Conservation (phyloP, 139 green algal genomes). For the Haematococcus sp. region DNA sequence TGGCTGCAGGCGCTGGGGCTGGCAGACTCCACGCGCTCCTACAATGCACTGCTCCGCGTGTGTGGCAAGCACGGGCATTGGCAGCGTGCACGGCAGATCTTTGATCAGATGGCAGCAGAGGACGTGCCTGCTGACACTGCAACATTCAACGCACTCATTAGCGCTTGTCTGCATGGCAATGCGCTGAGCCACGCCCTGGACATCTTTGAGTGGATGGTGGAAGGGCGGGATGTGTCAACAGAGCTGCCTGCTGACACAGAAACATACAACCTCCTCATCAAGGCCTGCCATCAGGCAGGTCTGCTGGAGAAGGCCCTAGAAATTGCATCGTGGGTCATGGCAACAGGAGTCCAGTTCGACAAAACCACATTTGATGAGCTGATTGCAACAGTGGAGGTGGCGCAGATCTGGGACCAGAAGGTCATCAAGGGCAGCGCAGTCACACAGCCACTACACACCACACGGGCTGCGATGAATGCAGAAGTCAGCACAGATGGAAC, state of each 20-base stretch:
- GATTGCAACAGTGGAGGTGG: slow-evolving; percentile 36
- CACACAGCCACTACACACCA: neutral
- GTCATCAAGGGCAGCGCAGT: slow-evolving; percentile 8
- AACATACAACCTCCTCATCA: slow-evolving; percentile 50
- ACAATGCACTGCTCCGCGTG: slow-evolving; percentile 35
- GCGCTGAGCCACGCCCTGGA: slow-evolving; percentile 32
- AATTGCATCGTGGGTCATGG: slow-evolving; percentile 36
- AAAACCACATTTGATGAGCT: slow-evolving; percentile 39
- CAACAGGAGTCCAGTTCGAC: slow-evolving; percentile 27
- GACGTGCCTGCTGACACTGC: slow-evolving; percentile 15
- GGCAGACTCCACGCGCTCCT: slow-evolving; percentile 18
- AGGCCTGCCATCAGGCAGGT: slow-evolving; percentile 45
- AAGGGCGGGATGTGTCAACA: slow-evolving; percentile 18
- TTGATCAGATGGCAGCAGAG: slow-evolving; percentile 23
- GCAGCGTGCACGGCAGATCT: slow-evolving; percentile 24
- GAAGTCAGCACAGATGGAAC: neutral
- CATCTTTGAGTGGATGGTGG: slow-evolving; percentile 45
- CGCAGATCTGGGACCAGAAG: slow-evolving; percentile 35
- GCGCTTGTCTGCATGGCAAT: slow-evolving; percentile 22
- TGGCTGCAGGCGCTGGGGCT: slow-evolving; percentile 7
- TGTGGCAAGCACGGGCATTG: slow-evolving; percentile 21
- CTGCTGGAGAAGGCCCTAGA: slow-evolving; percentile 50
- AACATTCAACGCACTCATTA: slow-evolving; percentile 36
- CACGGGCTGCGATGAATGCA: neutral
- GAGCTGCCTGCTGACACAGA: slow-evolving; percentile 36